A percentile compares a stretch with the other conserved stretches of the same genome.
These are phyloP conservation scores for Boletus rufocinnamomeus DNA, from an alignment of 768 basidiomycete genomes.

Conservation along the genomic window DNA sequence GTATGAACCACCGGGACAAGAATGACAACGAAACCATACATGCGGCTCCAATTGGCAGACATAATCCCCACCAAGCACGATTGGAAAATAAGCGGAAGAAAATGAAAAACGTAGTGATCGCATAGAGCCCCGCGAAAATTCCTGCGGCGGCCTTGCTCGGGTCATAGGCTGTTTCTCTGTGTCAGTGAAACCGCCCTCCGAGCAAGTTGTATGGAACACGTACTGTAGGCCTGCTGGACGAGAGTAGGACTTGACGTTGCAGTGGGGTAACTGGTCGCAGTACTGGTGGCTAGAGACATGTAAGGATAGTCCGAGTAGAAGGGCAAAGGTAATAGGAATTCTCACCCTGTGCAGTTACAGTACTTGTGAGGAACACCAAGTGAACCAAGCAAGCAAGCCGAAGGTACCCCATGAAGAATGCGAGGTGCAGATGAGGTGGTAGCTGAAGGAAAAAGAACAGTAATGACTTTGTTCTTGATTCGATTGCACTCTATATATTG, in stretches of 20 bases:
- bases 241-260: slow-evolving; percentile 12
- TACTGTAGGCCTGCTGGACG: slow-evolving; percentile 7
- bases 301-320: no score
- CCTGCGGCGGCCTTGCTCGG: slow-evolving; percentile 28
- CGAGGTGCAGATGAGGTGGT: not conserved
- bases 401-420: no score
- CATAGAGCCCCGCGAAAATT: slow-evolving; percentile 26
- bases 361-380: no score
- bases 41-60: slow-evolving; percentile 32
- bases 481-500: not conserved
- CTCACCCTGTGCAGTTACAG: no score
- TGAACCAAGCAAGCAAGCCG: no score
- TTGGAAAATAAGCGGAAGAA: slow-evolving; percentile 22
- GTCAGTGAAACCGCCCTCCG: not conserved
- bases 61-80: slow-evolving; percentile 36
- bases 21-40: slow-evolving; percentile 11
- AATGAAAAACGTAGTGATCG: slow-evolving; percentile 11
- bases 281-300: slow-evolving; percentile 5
- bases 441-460: no score
- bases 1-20: not conserved
- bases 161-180: slow-evolving; percentile 19
- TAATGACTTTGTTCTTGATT: not conserved
- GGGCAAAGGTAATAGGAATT: no score
- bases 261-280: not conserved
- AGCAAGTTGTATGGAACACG: not conserved